Evolutionary conservation across 768 basidiomycete genomes (phyloP), one percentile per base, ranked within the genome.

Genomic region (Russula sp.): DNA sequence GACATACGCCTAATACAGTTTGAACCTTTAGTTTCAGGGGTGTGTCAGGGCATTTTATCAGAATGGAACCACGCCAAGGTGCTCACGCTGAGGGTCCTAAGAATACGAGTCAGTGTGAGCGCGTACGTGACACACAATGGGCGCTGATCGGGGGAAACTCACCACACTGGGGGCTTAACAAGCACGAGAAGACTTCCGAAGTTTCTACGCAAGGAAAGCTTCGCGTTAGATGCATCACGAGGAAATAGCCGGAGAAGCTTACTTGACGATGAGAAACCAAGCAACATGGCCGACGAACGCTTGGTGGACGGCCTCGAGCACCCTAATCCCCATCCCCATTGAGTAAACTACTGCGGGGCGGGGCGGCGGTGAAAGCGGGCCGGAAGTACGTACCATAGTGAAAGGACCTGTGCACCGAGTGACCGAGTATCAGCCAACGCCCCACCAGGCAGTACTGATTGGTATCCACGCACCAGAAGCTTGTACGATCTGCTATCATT

Each of bases 71-170:
- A 22, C 1, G 38, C 4, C 41, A 29, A 25, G 32, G 9, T 42
- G 51, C 65, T 66, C 55, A 66, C 66, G 42, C 64, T 55, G 41
- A 66, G 59, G 42, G 66, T 58, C 66, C 66, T 66, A 20, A 7
- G 11, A 35, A 35, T 29, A 35, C 7, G 42, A 51, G 46, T 32
- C 38, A 53, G 41, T 45, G 32, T 47, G 32, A 47, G 20, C 50
- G 22, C 42, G 10, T 13, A 38, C 20, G 29, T 43, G 56, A 32
- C 20, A 47, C 1, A 3, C 20, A 14, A 14, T 29, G 36, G 29
- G 52, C 20, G 45, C 42, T 36, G 46, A 45, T 32, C 14, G 42
- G n/a, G n/a, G 42, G 50, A 29, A 29, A 47, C 66, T 52, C 50
- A 66, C 66, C 66, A 66, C 32, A 66, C 53, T 29, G 66, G 66